Evolutionary conservation across 148 eudicot species (phyloP).

Genomic region (Silene uniflora): DNA sequence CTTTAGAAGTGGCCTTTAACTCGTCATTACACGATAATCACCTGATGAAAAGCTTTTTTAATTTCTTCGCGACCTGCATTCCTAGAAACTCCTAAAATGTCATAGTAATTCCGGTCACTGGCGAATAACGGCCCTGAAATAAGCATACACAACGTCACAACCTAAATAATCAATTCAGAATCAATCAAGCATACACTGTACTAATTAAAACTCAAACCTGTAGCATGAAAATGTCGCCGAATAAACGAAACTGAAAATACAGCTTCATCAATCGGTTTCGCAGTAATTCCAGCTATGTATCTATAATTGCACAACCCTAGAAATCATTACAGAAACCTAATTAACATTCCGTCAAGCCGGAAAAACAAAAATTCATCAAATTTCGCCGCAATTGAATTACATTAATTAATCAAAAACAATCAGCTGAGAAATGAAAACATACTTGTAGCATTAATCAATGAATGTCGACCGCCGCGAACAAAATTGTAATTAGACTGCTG

Average conservation of each 20-base stretch:
- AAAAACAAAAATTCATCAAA: neutral
- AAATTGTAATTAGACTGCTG: slow-evolving; percentile 17
- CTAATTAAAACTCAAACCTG: slow-evolving; percentile 39
- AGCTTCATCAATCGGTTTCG: slow-evolving; percentile 27
- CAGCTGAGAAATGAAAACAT: slow-evolving; percentile 12
- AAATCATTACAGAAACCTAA: slow-evolving; percentile 13
- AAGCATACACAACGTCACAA: slow-evolving; percentile 12
- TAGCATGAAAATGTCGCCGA: slow-evolving; percentile 60
- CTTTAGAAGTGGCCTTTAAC: neutral
- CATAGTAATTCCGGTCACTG: slow-evolving; percentile 54
- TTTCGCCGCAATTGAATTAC: neutral
- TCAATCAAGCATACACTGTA: neutral
- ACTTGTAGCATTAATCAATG: slow-evolving; percentile 15
- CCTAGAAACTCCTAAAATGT: slow-evolving; percentile 63
- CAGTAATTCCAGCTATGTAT: slow-evolving; percentile 16
- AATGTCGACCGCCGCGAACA: slow-evolving; percentile 14
- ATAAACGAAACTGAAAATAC: slow-evolving; percentile 21
- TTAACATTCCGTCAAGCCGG: neutral
- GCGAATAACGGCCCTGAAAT: slow-evolving; percentile 44
- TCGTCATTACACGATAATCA: slow-evolving; percentile 14
- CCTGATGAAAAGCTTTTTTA: slow-evolving; percentile 80
- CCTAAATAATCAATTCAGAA: slow-evolving; percentile 13
- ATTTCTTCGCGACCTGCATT: slow-evolving; percentile 72
- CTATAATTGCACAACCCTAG: slow-evolving; percentile 26
- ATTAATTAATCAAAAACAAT: neutral